Conservation (phyloP, 2,329 filamentous ascomycete species). For the Podosphaera leucotricha region DNA sequence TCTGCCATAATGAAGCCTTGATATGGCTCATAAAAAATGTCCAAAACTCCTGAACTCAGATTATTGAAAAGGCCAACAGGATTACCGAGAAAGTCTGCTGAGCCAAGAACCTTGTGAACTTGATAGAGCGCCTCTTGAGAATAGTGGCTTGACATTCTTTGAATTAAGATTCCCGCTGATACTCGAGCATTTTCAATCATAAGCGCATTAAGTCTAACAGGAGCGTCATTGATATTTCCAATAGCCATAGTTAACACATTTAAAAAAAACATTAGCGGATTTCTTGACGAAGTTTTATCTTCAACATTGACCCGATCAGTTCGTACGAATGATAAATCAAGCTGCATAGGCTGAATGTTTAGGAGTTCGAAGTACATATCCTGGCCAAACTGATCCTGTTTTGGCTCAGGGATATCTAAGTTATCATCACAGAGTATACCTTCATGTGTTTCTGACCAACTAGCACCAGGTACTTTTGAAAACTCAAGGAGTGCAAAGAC, state of each 20-base stretch:
- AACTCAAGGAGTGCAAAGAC: slow-evolving; percentile 92
- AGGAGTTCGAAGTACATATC: slow-evolving; percentile 97
- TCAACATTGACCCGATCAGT: slow-evolving; percentile 93
- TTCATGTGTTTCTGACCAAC: slow-evolving; percentile 55
- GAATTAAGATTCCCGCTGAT: slow-evolving; percentile 58
- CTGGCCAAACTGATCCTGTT: slow-evolving; percentile 59
- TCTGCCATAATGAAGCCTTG: slow-evolving; percentile 94
- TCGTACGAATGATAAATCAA: slow-evolving; percentile 89
- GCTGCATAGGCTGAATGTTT: slow-evolving; percentile 93
- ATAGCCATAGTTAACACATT: slow-evolving; percentile 99
- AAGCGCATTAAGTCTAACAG: slow-evolving; percentile 75
- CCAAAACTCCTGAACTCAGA: slow-evolving; percentile 85
- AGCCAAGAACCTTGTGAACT: slow-evolving; percentile 90
- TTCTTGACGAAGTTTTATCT: slow-evolving; percentile 72
- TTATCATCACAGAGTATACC: slow-evolving; percentile 74
- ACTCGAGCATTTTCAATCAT: slow-evolving; percentile 90
- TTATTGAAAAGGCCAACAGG: slow-evolving; percentile 97
- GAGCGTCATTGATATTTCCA: slow-evolving; percentile 95
- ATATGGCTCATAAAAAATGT: slow-evolving; percentile 98
- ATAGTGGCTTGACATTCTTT: slow-evolving; percentile 83
- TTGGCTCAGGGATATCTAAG: slow-evolving; percentile 79
- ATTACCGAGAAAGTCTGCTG: slow-evolving; percentile 91
- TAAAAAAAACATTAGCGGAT: slow-evolving; percentile 95
- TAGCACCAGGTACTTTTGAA: slow-evolving; percentile 72
- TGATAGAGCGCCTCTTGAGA: slow-evolving; percentile 90